Conservation (phyloP, 345 rosid genomes). For the Mercurialis annua region DNA sequence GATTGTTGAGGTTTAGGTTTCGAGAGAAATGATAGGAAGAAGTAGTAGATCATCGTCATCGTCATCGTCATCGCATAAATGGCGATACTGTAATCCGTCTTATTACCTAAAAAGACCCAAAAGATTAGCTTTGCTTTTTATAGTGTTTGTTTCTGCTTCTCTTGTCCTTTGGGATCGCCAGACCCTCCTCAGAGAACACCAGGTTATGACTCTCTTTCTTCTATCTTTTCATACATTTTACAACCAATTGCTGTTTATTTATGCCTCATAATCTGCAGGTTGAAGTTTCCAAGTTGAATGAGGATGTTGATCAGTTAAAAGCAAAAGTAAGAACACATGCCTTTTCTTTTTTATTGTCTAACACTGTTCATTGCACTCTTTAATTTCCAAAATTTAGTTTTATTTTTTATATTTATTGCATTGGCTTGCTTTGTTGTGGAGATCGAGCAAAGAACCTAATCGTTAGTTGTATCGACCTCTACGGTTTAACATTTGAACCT, state of each 20-base stretch:
- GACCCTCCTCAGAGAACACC: slow-evolving; percentile 64
- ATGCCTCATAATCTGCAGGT: slow-evolving; percentile 37
- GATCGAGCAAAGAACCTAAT: too few species aligned
- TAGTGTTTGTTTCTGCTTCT: slow-evolving; percentile 57
- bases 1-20: too few species aligned
- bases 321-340: slow-evolving; percentile 30
- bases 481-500: too few species aligned
- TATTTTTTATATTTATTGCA: background rate
- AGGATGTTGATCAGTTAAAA: slow-evolving; percentile 35
- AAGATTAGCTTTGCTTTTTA: slow-evolving; percentile 64
- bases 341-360: background rate
- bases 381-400: background rate
- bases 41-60: slow-evolving; percentile 31
- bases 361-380: background rate
- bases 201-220: slow-evolving; percentile 37
- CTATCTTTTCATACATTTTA: too few species aligned
- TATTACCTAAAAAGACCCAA: slow-evolving; percentile 74
- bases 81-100: slow-evolving; percentile 65
- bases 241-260: too few species aligned
- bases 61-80: slow-evolving; percentile 33
- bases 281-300: slow-evolving; percentile 39
- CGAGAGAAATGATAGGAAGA: slow-evolving; percentile 47
- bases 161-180: slow-evolving; percentile 83
- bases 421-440: background rate
- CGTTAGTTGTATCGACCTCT: too few species aligned